Evolutionary conservation across 768 basidiomycete genomes (phyloP), one percentile per base, ranked within the genome.

Genomic region (Termitomyces sp.): DNA sequence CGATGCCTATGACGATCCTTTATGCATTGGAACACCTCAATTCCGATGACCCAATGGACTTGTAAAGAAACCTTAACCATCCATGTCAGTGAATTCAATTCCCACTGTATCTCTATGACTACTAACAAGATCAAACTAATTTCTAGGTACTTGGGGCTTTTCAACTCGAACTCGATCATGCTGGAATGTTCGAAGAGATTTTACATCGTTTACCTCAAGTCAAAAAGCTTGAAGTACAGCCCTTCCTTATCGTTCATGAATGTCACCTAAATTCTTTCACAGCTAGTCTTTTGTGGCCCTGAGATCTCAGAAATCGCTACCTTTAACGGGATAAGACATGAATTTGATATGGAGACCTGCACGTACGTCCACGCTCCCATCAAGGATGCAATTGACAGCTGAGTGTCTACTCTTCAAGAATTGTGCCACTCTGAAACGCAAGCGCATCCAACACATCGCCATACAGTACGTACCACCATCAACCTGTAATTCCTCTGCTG

Each of bases 151-250:
- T 73, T 8, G 72, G 72, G 0, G 66, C 71, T 8, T 56, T 60
- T 19, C 35, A 66, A 12, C 58, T 59, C 14, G 71, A 73, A 42
- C 29, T 68, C 14, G 19, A 48, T 34, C 42, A 60, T 46, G 59
- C 59, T 3, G 42, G 57, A 17, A 51, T 66, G 0, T 73, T 75
- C 53, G 73, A 75, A 54, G 72, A 73, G 49, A 68, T 73, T n/a
- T 48, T 75, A 8, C 72, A 75, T 54, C 66, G 72, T 31, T 58
- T 71, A 17, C 73, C 72, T 4, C 53, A 57, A 32, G 65, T 73
- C 10, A 67, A 71, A 29, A 62, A 47, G 0, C 57, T 75, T 27
- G 66, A 67, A 60, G 73, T 71, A 55, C 25, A 4, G 4, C 7
- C 11, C 5, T 12, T 44, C 38, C 11, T 44, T 5, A 45, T n/a